Evolutionary conservation across 352 stramenopile genomes (phyloP), one percentile per base, ranked within the genome.

Genomic region (Globisporangium recalcitrans): DNA sequence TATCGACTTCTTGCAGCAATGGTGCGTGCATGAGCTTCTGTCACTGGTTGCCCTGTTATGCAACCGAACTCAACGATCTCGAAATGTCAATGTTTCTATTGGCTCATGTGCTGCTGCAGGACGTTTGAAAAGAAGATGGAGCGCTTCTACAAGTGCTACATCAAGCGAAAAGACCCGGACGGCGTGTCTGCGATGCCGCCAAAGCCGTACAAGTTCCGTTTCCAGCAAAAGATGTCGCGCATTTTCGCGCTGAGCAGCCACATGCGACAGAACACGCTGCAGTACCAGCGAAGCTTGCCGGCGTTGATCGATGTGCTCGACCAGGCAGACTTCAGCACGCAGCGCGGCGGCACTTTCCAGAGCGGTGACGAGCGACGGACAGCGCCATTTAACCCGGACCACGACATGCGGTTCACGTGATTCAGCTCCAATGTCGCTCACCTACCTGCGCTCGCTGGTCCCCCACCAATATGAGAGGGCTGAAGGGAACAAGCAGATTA

Each of bases 1-100:
- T 65, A 97, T 97, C 64, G 89, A 97, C 62, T 93, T 97, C 47
- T 65, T 97, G 48, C 89, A 97, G 73, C 84, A 95, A 62, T 97
- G 86, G 86, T 91, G 63, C 62, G 83, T 81, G 56, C 13, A n/a
- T 26, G 11, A 26, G 13, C 24, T 53, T 21, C 22, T 26, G 24
- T 34, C 27, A 2, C 14, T 52, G 32, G 0, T 54, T 62, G 22
- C 11, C 47, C 52, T 51, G 32, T 53, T 53, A 1, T 36, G 11
- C 11, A n/a, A n/a, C n/a, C n/a, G n/a, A n/a, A 58, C 7, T 42
- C 64, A 24, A 40, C 62, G 46, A 38, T 58, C 4, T 7, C 19
- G 1, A 29, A 49, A 49, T 38, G 10, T n/a, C 32, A 32, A 32
- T 10, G 10, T 32, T 9, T 9, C n/a, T 16, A 0, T 21, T 53